Evolutionary conservation across 306 rosid species (phyloP).

Genomic region (Fragaria vesca): DNA sequence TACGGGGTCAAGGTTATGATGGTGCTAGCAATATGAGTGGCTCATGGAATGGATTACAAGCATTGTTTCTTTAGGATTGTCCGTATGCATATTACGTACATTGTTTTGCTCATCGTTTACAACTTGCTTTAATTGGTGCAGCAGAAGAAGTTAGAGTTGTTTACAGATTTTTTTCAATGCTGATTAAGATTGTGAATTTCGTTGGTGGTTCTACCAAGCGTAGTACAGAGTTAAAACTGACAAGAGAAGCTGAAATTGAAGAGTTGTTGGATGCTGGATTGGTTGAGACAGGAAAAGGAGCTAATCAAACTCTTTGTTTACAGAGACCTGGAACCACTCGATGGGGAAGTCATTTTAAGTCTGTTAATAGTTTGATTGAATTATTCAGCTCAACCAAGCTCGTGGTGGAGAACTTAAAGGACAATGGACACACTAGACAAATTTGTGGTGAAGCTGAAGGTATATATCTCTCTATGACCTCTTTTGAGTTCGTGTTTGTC

Average conservation of each 20-base stretch:
- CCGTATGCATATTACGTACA: too few relatives aligned
- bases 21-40: background rate
- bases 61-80: background rate
- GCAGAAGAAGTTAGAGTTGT: background rate
- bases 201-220: background rate
- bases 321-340: background rate
- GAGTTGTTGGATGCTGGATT: background rate
- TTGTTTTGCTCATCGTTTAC: background rate
- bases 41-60: background rate
- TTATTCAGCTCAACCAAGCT: background rate
- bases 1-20: background rate
- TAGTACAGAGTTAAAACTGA: background rate
- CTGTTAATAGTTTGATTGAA: background rate
- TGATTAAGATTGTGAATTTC: background rate
- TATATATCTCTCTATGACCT: background rate
- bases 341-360: background rate
- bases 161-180: background rate
- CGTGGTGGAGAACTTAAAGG: background rate
- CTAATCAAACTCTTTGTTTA: background rate
- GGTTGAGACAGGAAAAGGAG: background rate
- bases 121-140: background rate
- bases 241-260: background rate
- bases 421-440: background rate
- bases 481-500: background rate
- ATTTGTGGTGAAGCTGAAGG: background rate